Conservation (phyloP, 305 asterid species). For the Ilex paraguariensis region DNA sequence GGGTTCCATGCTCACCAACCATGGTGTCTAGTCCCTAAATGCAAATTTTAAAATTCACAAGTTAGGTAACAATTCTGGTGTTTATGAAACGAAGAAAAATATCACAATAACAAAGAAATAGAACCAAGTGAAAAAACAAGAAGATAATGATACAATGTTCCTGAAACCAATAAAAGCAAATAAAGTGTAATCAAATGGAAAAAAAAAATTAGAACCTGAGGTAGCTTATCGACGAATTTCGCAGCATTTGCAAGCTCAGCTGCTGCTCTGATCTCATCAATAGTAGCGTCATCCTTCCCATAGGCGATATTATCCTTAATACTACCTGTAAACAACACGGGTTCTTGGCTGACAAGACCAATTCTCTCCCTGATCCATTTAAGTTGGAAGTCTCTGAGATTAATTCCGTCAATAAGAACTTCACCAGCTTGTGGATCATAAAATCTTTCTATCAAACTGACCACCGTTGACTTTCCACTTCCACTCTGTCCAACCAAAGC, state of each 20-base stretch:
- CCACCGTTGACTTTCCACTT: too few species aligned
- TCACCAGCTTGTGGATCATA: too few species aligned
- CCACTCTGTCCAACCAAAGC: too few species aligned
- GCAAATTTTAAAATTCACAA: conserved; percentile 2
- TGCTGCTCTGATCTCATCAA: conserved; percentile 51
- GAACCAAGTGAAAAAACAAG: not conserved
- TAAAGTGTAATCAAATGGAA: not conserved
- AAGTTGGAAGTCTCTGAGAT: too few species aligned
- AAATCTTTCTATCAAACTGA: too few species aligned
- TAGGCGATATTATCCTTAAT: conserved; percentile 61
- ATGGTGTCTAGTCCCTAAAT: conserved; percentile 51
- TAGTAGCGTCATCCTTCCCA: conserved; percentile 47
- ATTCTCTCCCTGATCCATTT: conserved; percentile 59
- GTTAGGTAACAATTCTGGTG: not conserved
- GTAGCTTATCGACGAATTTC: conserved; percentile 49
- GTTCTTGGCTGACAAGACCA: conserved; percentile 74
- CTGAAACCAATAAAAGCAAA: too few species aligned
- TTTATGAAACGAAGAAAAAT: not conserved
- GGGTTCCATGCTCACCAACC: conserved; percentile 59
- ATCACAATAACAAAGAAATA: not conserved
- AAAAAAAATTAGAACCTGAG: conserved; percentile 35
- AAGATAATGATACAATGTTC: too few species aligned
- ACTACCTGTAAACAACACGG: conserved; percentile 47
- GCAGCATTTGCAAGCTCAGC: conserved; percentile 52
- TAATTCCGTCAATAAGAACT: too few species aligned